These are phyloP conservation scores for Macrophomina pseudophaseolina DNA, from an alignment of 2,329 filamentous ascomycete genomes.

Conservation along the genomic window DNA sequence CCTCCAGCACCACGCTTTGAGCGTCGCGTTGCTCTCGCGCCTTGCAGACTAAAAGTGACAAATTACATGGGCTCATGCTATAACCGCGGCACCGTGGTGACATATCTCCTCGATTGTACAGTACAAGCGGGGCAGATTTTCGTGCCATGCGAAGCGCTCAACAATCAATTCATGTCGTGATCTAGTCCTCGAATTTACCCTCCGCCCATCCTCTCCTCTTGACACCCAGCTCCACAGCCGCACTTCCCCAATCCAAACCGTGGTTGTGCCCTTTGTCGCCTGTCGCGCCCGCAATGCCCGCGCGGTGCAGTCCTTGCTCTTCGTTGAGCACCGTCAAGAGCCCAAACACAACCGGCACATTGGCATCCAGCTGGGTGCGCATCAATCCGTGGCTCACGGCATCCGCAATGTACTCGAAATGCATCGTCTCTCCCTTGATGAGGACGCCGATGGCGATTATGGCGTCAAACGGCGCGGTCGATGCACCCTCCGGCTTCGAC, in stretches of 20 bases:
- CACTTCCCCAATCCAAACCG: constrained; percentile 93
- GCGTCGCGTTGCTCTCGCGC: neutral
- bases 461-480: constrained; percentile 78
- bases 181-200: constrained; percentile 62
- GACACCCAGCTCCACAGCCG: constrained; percentile 89
- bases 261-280: constrained; percentile 76
- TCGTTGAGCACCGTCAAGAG: constrained; percentile 87
- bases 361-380: constrained; percentile 88
- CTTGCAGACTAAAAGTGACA: neutral
- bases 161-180: neutral
- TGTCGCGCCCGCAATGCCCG: constrained; percentile 65
- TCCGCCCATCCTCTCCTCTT: constrained; percentile 85
- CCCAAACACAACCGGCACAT: constrained; percentile 89
- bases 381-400: constrained; percentile 90
- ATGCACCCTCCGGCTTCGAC: constrained; percentile 37
- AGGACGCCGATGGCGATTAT: constrained; percentile 94
- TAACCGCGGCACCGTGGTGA: neutral
- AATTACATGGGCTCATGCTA: neutral
- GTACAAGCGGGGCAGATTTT: neutral
- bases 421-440: constrained; percentile 99
- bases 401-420: constrained; percentile 98
- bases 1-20: constrained; percentile 3
- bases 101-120: too few species aligned
- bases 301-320: constrained; percentile 83
- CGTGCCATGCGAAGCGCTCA: neutral